Evolutionary conservation across 2,329 filamentous ascomycete species (phyloP), one percentile per base, ranked within the genome.

Genomic region (Coniochaeta sp.): DNA sequence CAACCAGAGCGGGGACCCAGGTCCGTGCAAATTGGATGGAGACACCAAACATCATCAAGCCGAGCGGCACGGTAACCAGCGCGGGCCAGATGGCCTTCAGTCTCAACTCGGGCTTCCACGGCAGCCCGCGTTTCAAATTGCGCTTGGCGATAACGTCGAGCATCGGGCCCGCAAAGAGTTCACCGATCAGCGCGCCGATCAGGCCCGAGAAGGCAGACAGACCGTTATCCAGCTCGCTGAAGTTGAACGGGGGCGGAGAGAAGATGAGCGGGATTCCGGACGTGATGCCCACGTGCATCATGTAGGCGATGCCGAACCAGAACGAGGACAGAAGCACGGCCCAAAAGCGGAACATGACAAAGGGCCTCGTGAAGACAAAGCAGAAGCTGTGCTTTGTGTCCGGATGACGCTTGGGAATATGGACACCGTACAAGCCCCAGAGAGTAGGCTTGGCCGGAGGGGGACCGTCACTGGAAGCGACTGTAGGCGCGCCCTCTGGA

Each of bases 291-390:
- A 53, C 52, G 31, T 53, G 50, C 14, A 48, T 20, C 52, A 52
- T 53, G 52, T 52, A 52, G 20, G 52, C 52, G 2, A 53, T n/a
- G 16, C 50, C 52, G 33, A 53, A 53, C 52, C 52, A 53, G 31
- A 53, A 53, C 12, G 52, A 52, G 24, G 52, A n/a, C 16, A 53
- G 52, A 6, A 52, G 13, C 6, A 53, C 52, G n/a, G 35, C 52
- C 6, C 50, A 50, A 27, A 32, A 53, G 13, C 20, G 30, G 31
- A 53, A 53, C 50, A 53, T 52, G 22, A 53, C 50, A 20, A 53
- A 52, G 8, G 52, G 52, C 12, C 52, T 9, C 6, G 52, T 48
- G 50, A 32, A 14, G 24, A 52, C 30, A 22, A 27, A 53, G 9
- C 16, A 28, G 33, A 53, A 47, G 48, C 52, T 48, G 50, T 53